A percentile compares a stretch with the other conserved stretches of the same genome.
These are phyloP conservation scores for Aspergillus novofumigatus DNA, from an alignment of 2,329 filamentous ascomycete species.

Conservation along the genomic window DNA sequence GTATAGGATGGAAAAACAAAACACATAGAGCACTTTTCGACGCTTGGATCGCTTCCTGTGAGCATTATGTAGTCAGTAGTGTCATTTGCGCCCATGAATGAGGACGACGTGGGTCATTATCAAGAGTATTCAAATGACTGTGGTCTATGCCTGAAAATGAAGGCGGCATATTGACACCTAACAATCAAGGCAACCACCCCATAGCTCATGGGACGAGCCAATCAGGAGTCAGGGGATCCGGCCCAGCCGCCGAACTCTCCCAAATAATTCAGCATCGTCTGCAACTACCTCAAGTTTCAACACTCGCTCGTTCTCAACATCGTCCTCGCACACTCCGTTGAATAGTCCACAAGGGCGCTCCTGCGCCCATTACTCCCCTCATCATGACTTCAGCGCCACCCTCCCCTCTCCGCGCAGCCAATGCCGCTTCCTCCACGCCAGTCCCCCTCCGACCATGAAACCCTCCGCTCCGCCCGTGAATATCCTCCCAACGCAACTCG, in stretches of 20 bases:
- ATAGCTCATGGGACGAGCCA: neutral
- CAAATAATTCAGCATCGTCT: neutral
- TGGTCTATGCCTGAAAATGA: neutral
- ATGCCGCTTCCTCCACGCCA: slow-evolving; percentile 9
- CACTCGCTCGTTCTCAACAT: neutral
- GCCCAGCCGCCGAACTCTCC: neutral
- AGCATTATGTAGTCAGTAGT: neutral
- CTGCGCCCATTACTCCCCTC: slow-evolving; percentile 6
- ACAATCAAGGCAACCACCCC: neutral
- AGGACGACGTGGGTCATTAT: neutral
- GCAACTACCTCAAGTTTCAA: neutral
- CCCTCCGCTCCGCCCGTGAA: slow-evolving; percentile 40
- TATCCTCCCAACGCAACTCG: slow-evolving; percentile 45
- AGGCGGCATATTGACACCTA: neutral
- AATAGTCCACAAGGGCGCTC: neutral
- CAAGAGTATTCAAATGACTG: neutral
- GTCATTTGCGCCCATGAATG: neutral
- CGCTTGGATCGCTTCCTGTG: neutral
- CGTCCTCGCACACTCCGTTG: neutral
- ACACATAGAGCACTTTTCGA: neutral
- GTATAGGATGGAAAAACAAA: neutral
- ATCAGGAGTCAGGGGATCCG: neutral
- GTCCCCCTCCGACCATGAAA: slow-evolving; percentile 16
- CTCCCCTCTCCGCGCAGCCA: neutral
- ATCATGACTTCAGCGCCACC: neutral